Conservation (phyloP, 176 grass and related monocot species). For the Triticum urartu region DNA sequence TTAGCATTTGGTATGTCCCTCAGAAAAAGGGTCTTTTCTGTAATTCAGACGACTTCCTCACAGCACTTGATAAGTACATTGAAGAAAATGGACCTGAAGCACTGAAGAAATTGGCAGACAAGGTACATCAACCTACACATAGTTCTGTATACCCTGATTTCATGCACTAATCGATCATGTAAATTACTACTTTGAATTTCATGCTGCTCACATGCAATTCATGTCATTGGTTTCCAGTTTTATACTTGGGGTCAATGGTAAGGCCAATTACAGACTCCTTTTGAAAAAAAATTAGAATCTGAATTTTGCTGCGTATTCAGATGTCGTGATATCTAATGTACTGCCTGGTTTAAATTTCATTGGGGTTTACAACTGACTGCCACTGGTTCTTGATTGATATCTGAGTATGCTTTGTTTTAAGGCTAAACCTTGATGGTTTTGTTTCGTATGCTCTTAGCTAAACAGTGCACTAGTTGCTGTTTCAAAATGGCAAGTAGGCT, state of each 20-base stretch:
- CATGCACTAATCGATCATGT: not conserved
- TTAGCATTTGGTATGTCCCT: conserved; percentile 68
- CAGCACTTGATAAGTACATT: conserved; percentile 59
- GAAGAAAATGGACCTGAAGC: conserved; percentile 69
- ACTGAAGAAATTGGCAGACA: conserved; percentile 57
- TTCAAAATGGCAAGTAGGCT: not conserved
- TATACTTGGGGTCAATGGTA: not conserved
- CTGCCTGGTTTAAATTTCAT: not conserved
- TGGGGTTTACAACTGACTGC: not conserved
- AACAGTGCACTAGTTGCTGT: not conserved
- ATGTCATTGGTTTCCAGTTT: not conserved
- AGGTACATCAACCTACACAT: conserved; percentile 32
- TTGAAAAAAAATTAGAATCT: not conserved
- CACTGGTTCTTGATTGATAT: not conserved
- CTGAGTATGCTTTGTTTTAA: not conserved
- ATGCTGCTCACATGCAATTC: not conserved
- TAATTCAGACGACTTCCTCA: conserved; percentile 61
- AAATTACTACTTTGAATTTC: too few relatives aligned
- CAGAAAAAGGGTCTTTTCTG: conserved; percentile 41
- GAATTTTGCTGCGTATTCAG: not conserved
- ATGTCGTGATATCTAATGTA: not conserved
- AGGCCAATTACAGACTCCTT: not conserved
- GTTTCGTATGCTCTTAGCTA: not conserved
- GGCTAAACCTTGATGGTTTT: not conserved
- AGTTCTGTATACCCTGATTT: not conserved